Evolutionary conservation across 2,329 filamentous ascomycete species (phyloP).

Genomic region (Diplodia sapinea): DNA sequence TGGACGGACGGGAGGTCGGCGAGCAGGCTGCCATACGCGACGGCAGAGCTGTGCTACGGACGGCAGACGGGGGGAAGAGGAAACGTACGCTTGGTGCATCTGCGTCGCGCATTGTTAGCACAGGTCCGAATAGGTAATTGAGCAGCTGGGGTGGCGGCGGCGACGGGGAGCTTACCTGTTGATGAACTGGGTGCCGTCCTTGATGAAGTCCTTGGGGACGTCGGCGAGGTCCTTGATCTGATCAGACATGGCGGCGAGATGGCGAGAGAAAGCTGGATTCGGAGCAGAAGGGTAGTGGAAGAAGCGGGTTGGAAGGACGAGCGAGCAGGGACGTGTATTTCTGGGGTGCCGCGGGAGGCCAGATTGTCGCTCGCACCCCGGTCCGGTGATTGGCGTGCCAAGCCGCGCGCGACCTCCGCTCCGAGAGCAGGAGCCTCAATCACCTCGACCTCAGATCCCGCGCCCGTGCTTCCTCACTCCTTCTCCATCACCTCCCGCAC

Average conservation of each 20-base stretch:
- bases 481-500: slow-evolving; percentile 28
- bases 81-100: slow-evolving; percentile 54
- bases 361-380: slow-evolving; percentile 30
- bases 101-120: slow-evolving; percentile 11
- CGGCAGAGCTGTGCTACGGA: not conserved
- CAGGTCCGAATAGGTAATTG: not conserved
- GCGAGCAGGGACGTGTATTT: slow-evolving; percentile 28
- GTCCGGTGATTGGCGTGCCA: slow-evolving; percentile 27
- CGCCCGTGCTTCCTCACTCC: slow-evolving; percentile 21
- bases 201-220: slow-evolving; percentile 50
- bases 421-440: slow-evolving; percentile 26
- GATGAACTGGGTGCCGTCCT: slow-evolving; percentile 57
- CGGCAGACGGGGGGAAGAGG: no score
- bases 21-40: not conserved
- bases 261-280: slow-evolving; percentile 28
- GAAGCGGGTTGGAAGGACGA: slow-evolving; percentile 1
- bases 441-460: slow-evolving; percentile 28
- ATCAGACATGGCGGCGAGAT: slow-evolving; percentile 63
- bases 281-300: not conserved
- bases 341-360: slow-evolving; percentile 28
- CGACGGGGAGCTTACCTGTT: slow-evolving; percentile 42
- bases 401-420: slow-evolving; percentile 23
- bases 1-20: not conserved
- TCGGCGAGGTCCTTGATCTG: slow-evolving; percentile 74
- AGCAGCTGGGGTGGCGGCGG: not conserved